These are phyloP conservation scores for Saccharomycopsis fibuligera DNA, from an alignment of 805 yeast species.

Conservation along the genomic window DNA sequence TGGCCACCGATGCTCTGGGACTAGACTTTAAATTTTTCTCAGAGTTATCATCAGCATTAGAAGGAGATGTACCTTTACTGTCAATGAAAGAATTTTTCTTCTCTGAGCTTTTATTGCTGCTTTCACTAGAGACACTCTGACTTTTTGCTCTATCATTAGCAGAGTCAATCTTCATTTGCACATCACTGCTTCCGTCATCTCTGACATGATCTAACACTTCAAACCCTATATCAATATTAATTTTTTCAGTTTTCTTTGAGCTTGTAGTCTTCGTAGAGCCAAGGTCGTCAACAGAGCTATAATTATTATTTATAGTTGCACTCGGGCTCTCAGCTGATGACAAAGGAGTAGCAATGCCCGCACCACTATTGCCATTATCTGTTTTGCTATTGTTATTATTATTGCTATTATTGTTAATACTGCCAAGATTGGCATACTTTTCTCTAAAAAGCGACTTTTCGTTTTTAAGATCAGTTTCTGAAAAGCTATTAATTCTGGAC, in stretches of 20 bases:
- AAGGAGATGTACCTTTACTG: too few relatives aligned
- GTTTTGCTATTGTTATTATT: background rate
- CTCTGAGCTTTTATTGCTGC: background rate
- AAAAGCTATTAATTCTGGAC: background rate
- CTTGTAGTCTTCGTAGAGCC: background rate
- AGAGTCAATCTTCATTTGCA: background rate
- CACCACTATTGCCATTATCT: background rate
- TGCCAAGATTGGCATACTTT: too few relatives aligned
- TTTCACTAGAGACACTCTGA: background rate
- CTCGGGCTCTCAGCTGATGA: slow-evolving; percentile 15
- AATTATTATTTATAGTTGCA: background rate
- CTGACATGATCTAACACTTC: slow-evolving; percentile 8
- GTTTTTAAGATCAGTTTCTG: background rate
- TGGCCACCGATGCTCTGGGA: background rate
- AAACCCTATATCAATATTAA: slow-evolving; percentile 16
- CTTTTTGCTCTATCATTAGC: background rate
- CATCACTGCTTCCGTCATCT: background rate
- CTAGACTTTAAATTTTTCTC: background rate
- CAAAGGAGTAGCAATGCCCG: slow-evolving; percentile 13
- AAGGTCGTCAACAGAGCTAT: background rate
- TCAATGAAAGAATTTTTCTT: background rate
- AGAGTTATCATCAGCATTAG: background rate
- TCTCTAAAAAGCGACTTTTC: background rate
- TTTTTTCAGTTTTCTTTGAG: background rate
- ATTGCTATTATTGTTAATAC: background rate